Evolutionary conservation across 441 rosid genomes (phyloP).

Genomic region (Lepidium campestre): DNA sequence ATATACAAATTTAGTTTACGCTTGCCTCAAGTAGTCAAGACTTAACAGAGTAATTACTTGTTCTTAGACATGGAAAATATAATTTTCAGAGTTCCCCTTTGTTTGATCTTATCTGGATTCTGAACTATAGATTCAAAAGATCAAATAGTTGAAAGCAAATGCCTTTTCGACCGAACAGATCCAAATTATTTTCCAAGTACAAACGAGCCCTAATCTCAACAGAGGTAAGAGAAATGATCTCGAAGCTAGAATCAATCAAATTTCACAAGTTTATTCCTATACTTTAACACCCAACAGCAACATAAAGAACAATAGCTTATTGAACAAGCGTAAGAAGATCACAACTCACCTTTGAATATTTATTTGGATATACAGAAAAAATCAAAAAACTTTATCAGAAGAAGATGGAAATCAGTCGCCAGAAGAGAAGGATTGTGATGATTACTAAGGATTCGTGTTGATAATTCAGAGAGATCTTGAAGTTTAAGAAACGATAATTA

Average conservation of each 20-base stretch:
- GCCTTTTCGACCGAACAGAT: not conserved
- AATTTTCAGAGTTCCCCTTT: not conserved
- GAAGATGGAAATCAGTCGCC: not conserved
- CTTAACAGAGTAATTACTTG: no score
- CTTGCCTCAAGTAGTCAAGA: no score
- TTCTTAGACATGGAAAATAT: not conserved
- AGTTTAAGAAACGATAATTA: not conserved
- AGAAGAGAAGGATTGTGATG: not conserved
- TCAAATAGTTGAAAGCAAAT: not conserved
- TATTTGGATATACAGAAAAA: not conserved
- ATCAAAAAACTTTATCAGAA: constrained; percentile 1
- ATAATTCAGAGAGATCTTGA: not conserved
- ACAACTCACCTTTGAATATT: constrained; percentile 20
- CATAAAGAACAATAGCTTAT: not conserved
- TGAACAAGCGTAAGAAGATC: not conserved
- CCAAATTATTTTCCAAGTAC: not conserved
- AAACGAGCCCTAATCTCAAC: not conserved
- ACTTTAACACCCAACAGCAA: not conserved
- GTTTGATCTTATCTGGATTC: not conserved
- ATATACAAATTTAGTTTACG: not conserved
- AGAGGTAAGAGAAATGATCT: not conserved
- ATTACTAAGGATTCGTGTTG: not conserved
- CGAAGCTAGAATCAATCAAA: not conserved
- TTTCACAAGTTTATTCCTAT: constrained; percentile 1
- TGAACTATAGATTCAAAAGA: not conserved